These are phyloP conservation scores for Diaporthe citrichinensis DNA, from an alignment of 2,329 filamentous ascomycete species.

Conservation along the genomic window DNA sequence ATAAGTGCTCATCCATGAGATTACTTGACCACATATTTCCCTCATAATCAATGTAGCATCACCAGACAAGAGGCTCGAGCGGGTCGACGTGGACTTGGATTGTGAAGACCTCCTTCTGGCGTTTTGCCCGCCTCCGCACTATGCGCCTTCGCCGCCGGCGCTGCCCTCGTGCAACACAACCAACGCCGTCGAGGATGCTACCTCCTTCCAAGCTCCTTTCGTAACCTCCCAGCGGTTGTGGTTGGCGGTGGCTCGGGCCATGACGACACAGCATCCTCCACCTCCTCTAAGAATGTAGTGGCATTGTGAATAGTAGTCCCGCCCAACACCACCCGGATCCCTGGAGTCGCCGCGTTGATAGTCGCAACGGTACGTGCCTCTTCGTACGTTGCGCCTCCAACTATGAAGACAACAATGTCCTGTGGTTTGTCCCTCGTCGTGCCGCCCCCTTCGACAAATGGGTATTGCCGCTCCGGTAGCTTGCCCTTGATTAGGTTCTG, in stretches of 20 bases:
- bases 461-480: constrained; percentile 88
- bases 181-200: constrained; percentile 20
- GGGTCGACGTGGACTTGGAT: neutral
- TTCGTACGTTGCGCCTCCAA: constrained; percentile 95
- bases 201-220: constrained; percentile 49
- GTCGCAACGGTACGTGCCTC: constrained; percentile 97
- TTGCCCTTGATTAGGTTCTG: constrained; percentile 95
- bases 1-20: neutral
- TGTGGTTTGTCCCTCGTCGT: constrained; percentile 95
- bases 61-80: neutral
- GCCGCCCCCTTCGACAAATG: constrained; percentile 90
- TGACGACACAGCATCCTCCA: constrained; percentile 86
- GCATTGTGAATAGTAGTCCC: constrained; percentile 93
- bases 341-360: constrained; percentile 91
- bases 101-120: neutral
- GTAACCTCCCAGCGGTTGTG: constrained; percentile 49
- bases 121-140: neutral
- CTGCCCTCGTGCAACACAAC: neutral
- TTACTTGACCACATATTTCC: neutral
- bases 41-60: neutral
- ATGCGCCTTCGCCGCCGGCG: neutral
- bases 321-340: constrained; percentile 89
- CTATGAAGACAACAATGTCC: constrained; percentile 94
- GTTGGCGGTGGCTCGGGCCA: constrained; percentile 80
- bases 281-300: constrained; percentile 88